Conservation (phyloP, 2,329 filamentous ascomycete genomes). For the Nemania bipapillata region DNA sequence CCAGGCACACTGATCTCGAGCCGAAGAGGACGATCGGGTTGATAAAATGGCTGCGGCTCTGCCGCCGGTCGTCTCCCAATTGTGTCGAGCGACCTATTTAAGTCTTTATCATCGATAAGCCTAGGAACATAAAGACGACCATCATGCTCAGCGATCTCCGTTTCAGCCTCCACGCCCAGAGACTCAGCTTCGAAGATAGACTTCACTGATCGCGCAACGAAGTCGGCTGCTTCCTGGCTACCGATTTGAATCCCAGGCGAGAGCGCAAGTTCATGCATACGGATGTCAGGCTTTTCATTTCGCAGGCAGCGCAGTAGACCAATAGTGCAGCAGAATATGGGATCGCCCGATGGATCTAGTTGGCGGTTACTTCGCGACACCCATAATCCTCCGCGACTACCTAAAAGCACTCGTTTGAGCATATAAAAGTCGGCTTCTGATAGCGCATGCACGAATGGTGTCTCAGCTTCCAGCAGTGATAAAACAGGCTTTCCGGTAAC, state of each 20-base stretch:
- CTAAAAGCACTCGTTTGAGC: slow-evolving; percentile 2
- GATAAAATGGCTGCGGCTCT: slow-evolving; percentile 21
- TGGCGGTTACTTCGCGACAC: slow-evolving; percentile 7
- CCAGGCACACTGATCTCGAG: slow-evolving; percentile 30
- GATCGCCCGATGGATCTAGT: slow-evolving; percentile 10
- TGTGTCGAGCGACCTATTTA: slow-evolving; percentile 7
- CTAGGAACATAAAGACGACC: slow-evolving; percentile 2
- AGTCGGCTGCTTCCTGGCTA: slow-evolving; percentile 5
- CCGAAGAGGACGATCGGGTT: slow-evolving; percentile 17
- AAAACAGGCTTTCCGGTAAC: not conserved
- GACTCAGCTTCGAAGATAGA: slow-evolving; percentile 1
- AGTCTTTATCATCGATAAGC: slow-evolving; percentile 5
- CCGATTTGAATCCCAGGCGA: not conserved
- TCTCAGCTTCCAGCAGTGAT: slow-evolving; percentile 12
- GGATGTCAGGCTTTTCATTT: slow-evolving; percentile 12
- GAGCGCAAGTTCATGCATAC: slow-evolving; percentile 5
- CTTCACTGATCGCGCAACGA: slow-evolving; percentile 9
- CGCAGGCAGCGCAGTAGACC: slow-evolving; percentile 9
- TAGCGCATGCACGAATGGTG: not conserved
- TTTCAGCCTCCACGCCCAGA: not conserved
- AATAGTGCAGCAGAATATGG: slow-evolving; percentile 6
- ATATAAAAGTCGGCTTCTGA: slow-evolving; percentile 1
- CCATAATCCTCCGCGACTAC: slow-evolving; percentile 9
- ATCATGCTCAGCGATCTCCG: slow-evolving; percentile 4
- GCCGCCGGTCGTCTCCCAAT: slow-evolving; percentile 3